Percentiles rank a stretch among this genome's conserved stretches.
phyloP scores from a whole-genome alignment of 2,329 filamentous ascomycete genomes.

The Beauveria australis region DNA sequence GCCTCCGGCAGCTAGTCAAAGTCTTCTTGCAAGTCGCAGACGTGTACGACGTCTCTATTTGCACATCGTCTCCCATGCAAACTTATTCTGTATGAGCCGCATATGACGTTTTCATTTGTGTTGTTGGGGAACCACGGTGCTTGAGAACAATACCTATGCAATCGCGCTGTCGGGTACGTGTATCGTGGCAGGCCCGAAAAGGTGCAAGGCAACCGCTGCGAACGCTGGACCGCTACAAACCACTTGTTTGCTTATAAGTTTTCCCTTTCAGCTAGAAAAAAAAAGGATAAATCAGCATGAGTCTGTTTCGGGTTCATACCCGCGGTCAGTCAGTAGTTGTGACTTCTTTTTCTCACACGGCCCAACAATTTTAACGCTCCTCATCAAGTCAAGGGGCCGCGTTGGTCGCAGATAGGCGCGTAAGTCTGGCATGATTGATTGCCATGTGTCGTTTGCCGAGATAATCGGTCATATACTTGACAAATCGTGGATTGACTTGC shows the following conservation, averaged over 20 bases:
- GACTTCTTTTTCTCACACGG: neutral
- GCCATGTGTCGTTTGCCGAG: neutral
- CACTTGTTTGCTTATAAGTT: neutral
- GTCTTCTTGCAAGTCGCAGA: too few relatives aligned
- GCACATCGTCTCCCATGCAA: too few relatives aligned
- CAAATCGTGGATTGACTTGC: neutral
- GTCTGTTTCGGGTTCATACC: constrained; percentile 5
- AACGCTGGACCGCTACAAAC: neutral
- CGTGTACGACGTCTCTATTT: too few relatives aligned
- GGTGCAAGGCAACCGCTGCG: neutral
- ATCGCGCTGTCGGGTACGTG: neutral
- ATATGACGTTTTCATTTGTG: too few relatives aligned
- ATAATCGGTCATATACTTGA: constrained; percentile 4
- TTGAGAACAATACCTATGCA: too few relatives aligned
- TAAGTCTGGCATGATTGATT: neutral
- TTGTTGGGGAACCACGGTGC: too few relatives aligned
- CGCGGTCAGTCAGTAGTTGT: constrained; percentile 7
- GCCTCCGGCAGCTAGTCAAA: too few relatives aligned
- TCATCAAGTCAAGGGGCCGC: constrained; percentile 9
- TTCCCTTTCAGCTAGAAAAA: constrained; percentile 7
- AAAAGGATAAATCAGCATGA: constrained; percentile 2
- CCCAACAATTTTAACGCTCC: constrained; percentile 14
- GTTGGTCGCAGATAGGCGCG: constrained; percentile 1
- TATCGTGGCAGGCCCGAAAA: neutral
- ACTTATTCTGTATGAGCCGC: too few relatives aligned